Evolutionary conservation across 139 green algal genomes (phyloP), one percentile per base, ranked within the genome.

Genomic region (Trebouxia sp.): DNA sequence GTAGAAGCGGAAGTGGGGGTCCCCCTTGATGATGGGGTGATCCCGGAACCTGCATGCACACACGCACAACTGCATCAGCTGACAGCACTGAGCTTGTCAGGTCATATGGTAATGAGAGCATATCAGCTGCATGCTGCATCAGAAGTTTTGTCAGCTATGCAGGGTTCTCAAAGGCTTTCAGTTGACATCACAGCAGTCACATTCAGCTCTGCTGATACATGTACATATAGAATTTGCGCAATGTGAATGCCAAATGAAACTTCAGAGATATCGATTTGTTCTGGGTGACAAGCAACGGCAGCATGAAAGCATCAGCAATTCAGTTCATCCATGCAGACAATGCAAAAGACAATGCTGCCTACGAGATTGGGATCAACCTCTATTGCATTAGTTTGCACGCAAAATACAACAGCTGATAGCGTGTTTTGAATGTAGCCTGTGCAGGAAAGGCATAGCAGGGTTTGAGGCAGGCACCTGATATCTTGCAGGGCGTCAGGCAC

Each of bases 1-100:
- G 80, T 98, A 98, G 89, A 97, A 98, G 35, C 93, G 87, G 75
- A 97, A 93, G 83, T 85, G 56, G 0, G 92, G 92, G 0, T 82
- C 30, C 0, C 89, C 88, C 9, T 84, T 86, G 17, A 97, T 93
- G 12, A 96, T 89, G 0, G 89, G 85, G 80, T 96, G 96, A 53
- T 85, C 80, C 11, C 66, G 53, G 78, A 97, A 97, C 5, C 82
- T 83, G 76, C 41, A 45, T 30, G 50, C 28, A 30, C 50, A 58
- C 1, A 22, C 20, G 50, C 50, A 22, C 4, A 17, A 58, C 26
- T 17, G 20, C 50, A 58, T 22, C 20, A 28, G 50, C 50, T 22
- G 26, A 58, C 20, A 28, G 20, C 4, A 17, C 20, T 58, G 50
- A 2, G 26, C 22, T 17, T 17, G 22, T 22, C 22, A 2, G 50